Percentiles rank a stretch among this genome's conserved stretches.
Evolutionary conservation across 2,329 filamentous ascomycete species (phyloP).

Genomic region (Fusarium sp.): DNA sequence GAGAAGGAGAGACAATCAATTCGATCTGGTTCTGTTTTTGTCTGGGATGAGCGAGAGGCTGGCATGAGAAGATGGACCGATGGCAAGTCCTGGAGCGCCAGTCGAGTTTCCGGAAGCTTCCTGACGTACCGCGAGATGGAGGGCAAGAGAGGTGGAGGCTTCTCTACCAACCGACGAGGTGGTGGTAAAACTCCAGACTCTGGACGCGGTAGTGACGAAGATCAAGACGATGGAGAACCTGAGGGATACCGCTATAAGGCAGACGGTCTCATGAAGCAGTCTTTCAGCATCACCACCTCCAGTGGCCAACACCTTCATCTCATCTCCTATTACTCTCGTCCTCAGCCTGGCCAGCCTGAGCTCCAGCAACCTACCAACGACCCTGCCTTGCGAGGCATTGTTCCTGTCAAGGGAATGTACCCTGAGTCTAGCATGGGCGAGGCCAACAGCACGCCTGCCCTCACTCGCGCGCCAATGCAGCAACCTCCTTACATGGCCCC

Average conservation of each 20-base stretch:
- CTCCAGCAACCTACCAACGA: slow-evolving; percentile 87
- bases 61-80: slow-evolving; percentile 99
- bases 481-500: slow-evolving; percentile 55
- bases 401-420: slow-evolving; percentile 94
- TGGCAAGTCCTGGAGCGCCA: slow-evolving; percentile 98
- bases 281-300: slow-evolving; percentile 97
- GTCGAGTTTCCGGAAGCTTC: slow-evolving; percentile 96
- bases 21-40: slow-evolving; percentile 95
- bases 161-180: slow-evolving; percentile 67
- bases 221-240: slow-evolving; percentile 84
- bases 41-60: slow-evolving; percentile 99
- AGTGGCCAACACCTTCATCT: slow-evolving; percentile 90
- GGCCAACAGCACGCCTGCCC: slow-evolving; percentile 79
- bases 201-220: slow-evolving; percentile 82
- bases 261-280: slow-evolving; percentile 99
- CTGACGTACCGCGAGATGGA: slow-evolving; percentile 99
- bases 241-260: slow-evolving; percentile 96
- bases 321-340: slow-evolving; percentile 95
- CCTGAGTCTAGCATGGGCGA: slow-evolving; percentile 95
- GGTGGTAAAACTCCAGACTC: slow-evolving; percentile 86
- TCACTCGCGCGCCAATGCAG: slow-evolving; percentile 79
- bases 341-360: slow-evolving; percentile 76
- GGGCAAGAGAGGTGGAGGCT: slow-evolving; percentile 89
- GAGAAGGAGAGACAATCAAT: slow-evolving; percentile 98
- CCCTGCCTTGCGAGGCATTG: slow-evolving; percentile 80